Evolutionary conservation across 2,329 filamentous ascomycete species (phyloP), one percentile per base, ranked within the genome.

Genomic region (Aureobasidium mangrovei): DNA sequence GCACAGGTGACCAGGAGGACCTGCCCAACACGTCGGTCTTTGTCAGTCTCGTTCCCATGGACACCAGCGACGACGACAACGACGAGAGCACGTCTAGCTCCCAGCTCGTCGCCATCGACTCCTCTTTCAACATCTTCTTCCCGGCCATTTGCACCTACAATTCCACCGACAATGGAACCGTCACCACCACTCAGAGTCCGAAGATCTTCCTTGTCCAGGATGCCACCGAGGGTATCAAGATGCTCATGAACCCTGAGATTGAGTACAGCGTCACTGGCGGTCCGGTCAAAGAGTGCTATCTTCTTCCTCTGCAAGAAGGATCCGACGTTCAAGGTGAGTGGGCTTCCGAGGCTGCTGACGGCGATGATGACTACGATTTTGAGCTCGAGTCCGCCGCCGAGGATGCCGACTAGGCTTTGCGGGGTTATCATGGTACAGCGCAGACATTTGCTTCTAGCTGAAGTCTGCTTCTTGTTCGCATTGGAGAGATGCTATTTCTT

Each of bases 161-260:
- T 38, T 38, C 35, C n/a, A 38, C 35, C 35, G n/a, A 38, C 35
- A n/a, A 38, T 38, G 35, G 9, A 9, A 9, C 35, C 35, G n/a
- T n/a, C 9, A 2, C 35, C 35, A n/a, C n/a, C 8, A 42, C 2
- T 63, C 8, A 40, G 47, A 4, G n/a, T 53, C 12, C 53, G 31
- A 64, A 63, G 48, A 41, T 67, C 0, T 69, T 69, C 51, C 41
- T 70, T 12, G 63, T 59, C 1, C 58, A 52, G 18, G 63, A 67
- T 52, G 51, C 62, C 1, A 62, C 55, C 4, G 64, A 61, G 1
- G 54, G 60, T 29, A 18, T 62, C 10, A 56, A 55, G 24, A 61
- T 57, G 26, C 55, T 69, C 29, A 45, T 62, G 58, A 58, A 59
- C 27, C 45, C 54, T 4, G 60, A 64, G 26, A 48, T 65, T 10